Percentiles rank a stretch among this genome's conserved stretches.
These are phyloP conservation scores for Blastobotrys raffinosifermentans DNA, from an alignment of 1,139 yeast species.

Conservation along the genomic window DNA sequence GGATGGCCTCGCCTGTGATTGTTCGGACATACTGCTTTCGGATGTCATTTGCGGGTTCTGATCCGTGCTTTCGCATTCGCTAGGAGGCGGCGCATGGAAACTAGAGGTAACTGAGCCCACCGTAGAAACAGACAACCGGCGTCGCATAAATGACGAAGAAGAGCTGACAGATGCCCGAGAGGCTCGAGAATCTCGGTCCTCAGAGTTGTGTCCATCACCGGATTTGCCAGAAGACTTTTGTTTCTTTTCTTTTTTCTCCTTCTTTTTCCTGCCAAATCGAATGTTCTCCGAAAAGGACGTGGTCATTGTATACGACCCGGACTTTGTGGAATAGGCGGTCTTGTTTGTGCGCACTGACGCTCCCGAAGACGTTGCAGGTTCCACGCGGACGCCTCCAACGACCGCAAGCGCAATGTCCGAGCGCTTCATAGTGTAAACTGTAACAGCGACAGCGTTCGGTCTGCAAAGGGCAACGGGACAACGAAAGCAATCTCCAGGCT, in stretches of 20 bases:
- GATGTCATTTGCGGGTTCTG: too few relatives aligned
- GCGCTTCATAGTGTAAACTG: too few relatives aligned
- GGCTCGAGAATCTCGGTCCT: neutral
- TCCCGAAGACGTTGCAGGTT: conserved; percentile 2
- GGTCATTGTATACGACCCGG: conserved; percentile 6
- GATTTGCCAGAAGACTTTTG: too few relatives aligned
- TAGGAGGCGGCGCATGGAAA: too few relatives aligned
- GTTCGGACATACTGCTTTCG: too few relatives aligned
- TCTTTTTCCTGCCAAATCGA: conserved; percentile 6
- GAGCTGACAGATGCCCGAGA: too few relatives aligned
- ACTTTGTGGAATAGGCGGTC: conserved; percentile 5
- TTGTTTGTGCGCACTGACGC: neutral
- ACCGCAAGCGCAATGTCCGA: conserved; percentile 8
- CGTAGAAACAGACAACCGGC: neutral
- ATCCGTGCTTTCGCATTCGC: too few relatives aligned
- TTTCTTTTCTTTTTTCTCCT: neutral
- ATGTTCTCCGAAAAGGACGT: conserved; percentile 8
- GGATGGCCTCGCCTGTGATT: too few relatives aligned
- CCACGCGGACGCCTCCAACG: conserved; percentile 6
- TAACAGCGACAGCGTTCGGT: too few relatives aligned
- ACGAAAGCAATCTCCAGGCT: too few relatives aligned
- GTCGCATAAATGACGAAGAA: too few relatives aligned
- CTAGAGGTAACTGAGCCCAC: conserved; percentile 2
- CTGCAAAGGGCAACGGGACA: too few relatives aligned
- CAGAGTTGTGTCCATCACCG: neutral